Evolutionary conservation across 768 basidiomycete genomes (phyloP).

Genomic region (Suillus brevipes): DNA sequence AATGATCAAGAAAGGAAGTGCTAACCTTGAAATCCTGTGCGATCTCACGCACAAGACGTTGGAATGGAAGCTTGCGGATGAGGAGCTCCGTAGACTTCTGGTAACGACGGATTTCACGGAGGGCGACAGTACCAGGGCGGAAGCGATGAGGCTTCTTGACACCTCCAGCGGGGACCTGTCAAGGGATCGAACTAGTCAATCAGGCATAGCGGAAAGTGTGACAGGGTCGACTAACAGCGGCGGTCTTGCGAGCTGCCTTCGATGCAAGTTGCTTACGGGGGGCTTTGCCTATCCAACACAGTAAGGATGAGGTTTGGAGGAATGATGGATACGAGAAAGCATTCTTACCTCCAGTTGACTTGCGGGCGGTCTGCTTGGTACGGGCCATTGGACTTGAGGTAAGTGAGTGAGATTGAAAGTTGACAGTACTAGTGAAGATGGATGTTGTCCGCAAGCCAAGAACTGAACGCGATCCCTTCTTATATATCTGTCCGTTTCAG

Average conservation of each 20-base stretch:
- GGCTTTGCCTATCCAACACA: constrained; percentile 46
- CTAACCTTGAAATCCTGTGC: constrained; percentile 77
- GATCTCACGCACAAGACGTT: constrained; percentile 76
- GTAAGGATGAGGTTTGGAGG: background rate
- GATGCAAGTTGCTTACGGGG: constrained; percentile 62
- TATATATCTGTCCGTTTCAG: background rate
- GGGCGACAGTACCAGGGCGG: constrained; percentile 76
- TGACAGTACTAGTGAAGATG: constrained; percentile 13
- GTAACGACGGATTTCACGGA: constrained; percentile 71
- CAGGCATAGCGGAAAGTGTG: constrained; percentile 4
- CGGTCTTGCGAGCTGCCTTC: constrained; percentile 63
- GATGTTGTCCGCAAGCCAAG: background rate
- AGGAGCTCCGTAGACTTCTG: constrained; percentile 65
- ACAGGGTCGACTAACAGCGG: constrained; percentile 36
- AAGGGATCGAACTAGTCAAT: constrained; percentile 8
- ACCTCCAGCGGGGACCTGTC: constrained; percentile 54
- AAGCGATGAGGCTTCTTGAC: constrained; percentile 85
- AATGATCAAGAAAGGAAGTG: background rate
- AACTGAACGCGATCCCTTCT: background rate
- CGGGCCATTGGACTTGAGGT: constrained; percentile 52
- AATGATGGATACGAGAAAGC: background rate
- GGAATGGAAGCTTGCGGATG: constrained; percentile 68
- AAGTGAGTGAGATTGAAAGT: constrained; percentile 15
- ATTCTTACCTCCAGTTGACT: constrained; percentile 68
- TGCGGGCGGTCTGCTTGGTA: constrained; percentile 81